A percentile compares a stretch with the other conserved stretches of the same genome.
These are phyloP conservation scores for Magnusiomyces tetraspermus DNA, from an alignment of 1,139 yeast species.

Conservation along the genomic window DNA sequence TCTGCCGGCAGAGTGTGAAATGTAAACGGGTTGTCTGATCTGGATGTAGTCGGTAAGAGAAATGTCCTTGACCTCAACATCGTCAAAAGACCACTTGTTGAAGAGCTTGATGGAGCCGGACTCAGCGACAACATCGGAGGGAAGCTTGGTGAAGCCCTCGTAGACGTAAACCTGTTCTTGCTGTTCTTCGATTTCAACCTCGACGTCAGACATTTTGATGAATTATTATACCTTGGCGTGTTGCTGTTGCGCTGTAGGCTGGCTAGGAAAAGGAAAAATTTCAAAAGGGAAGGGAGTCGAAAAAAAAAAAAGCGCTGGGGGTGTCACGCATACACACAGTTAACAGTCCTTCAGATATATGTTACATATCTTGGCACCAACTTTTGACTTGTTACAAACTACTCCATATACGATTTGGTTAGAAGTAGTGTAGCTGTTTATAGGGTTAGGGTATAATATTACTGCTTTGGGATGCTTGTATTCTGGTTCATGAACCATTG, in stretches of 20 bases:
- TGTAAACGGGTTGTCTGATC: conserved; percentile 95
- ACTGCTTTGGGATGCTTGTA: too few relatives aligned
- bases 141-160: conserved; percentile 59
- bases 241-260: background rate
- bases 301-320: conserved; percentile 1
- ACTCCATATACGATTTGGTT: too few relatives aligned
- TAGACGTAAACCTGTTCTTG: conserved; percentile 23
- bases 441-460: too few relatives aligned
- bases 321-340: too few relatives aligned
- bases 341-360: too few relatives aligned
- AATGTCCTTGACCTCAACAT: conserved; percentile 94
- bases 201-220: conserved; percentile 23
- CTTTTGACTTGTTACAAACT: too few relatives aligned
- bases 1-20: conserved; percentile 99
- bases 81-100: conserved; percentile 99
- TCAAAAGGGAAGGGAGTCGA: conserved; percentile 8
- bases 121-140: conserved; percentile 95
- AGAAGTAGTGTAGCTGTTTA: too few relatives aligned
- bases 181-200: conserved; percentile 16
- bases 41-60: conserved; percentile 98
- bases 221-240: conserved; percentile 3
- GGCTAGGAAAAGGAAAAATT: conserved; percentile 4
- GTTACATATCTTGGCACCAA: too few relatives aligned
- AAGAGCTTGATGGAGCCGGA: conserved; percentile 93
- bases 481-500: too few relatives aligned